Base-by-base conservation (phyloP, 768 basidiomycete species). In the Russula foetens region DNA sequence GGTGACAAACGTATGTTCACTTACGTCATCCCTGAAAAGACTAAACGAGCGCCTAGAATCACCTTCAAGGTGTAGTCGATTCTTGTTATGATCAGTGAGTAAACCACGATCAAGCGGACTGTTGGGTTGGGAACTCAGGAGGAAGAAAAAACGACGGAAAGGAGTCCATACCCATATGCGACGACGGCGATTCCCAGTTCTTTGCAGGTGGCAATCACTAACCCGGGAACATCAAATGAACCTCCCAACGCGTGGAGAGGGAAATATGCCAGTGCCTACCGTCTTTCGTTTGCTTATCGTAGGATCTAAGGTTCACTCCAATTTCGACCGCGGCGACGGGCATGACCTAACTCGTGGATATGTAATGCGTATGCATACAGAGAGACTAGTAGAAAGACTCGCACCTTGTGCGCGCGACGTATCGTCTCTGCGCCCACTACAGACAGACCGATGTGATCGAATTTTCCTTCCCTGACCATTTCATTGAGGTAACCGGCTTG, bases 271-370 rank as follows among this genome's bases (percentile, higher is more conserved):
- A 17, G 14, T 2, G 39, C 67, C 23, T 56, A 75, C 77, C 77
- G n/a, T 77, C 73, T 64, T 75, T 76, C 24, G 81, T 77, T 56
- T 81, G 76, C 23, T 75, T 72, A 61, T 82, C 81, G 54, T 82
- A 83, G 1, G 78, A 75, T 76, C 81, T 85, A 4, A 82, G 77
- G 66, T 81, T 85, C 45, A 85, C 72, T 68, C 88, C 87, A 53
- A 87, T 84, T 69, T 89, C 85, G 12, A 84, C 82, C 14, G 80
- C 75, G 14, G 79, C 75, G 60, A 86, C 77, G 26, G 52, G 19
- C 52, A 53, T 53, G n/a, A 53, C 52, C 52, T 53, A 26, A 53
- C 5, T 53, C 24, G 17, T 17, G 6, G 17, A 35, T 28, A 52
- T 38, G 31, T 7, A 35, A 39, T 19, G 17, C 24, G 19, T 39